phyloP scores from a whole-genome alignment of 257 asterid species.

The Catharanthus roseus region DNA sequence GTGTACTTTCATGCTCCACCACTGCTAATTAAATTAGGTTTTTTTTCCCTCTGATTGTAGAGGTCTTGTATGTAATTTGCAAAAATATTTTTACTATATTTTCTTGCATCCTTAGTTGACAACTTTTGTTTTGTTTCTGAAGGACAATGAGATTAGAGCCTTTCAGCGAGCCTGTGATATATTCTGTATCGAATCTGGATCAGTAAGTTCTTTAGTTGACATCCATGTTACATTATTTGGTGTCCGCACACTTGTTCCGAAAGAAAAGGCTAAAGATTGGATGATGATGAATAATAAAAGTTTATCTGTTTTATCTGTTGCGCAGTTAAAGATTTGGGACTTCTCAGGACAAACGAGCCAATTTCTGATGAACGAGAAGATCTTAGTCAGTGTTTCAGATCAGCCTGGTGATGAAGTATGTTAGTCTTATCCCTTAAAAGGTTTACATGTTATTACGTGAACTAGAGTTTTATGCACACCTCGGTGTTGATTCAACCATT shows the following conservation, averaged over 20 bases:
- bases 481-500: not conserved
- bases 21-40: not conserved
- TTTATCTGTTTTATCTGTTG: constrained; percentile 17
- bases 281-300: constrained; percentile 2
- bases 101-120: constrained; percentile 20
- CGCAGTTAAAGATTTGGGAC: constrained; percentile 73
- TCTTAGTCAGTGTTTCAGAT: constrained; percentile 21
- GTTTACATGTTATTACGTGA: not conserved
- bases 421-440: not conserved
- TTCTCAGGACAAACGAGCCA: constrained; percentile 58
- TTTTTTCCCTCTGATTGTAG: not conserved
- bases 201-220: constrained; percentile 41
- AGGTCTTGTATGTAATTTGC: not conserved
- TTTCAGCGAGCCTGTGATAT: constrained; percentile 35
- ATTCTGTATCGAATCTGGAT: constrained; percentile 38
- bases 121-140: constrained; percentile 19
- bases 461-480: not conserved
- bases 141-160: constrained; percentile 47
- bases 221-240: not conserved
- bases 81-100: not conserved
- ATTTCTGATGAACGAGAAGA: constrained; percentile 31
- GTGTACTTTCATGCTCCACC: not conserved
- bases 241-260: not conserved
- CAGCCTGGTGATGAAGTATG: constrained; percentile 46
- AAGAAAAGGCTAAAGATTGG: not conserved